Evolutionary conservation across 345 rosid genomes (phyloP).

Genomic region (Eucalyptus albens): DNA sequence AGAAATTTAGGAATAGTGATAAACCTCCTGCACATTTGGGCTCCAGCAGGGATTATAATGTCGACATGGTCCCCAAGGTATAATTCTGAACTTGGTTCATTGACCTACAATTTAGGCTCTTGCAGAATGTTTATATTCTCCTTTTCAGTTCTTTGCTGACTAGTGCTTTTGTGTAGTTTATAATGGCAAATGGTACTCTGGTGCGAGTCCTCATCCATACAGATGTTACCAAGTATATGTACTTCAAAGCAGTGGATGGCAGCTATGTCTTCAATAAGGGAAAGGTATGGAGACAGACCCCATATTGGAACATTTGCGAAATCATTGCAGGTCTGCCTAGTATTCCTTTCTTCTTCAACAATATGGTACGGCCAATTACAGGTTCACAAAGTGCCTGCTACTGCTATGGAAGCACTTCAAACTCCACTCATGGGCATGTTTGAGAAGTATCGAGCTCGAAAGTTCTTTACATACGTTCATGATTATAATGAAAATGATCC

Average conservation of each 20-base stretch:
- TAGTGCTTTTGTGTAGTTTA: constrained; percentile 38
- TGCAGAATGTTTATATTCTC: background rate
- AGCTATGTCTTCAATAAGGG: constrained; percentile 87
- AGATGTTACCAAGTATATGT: constrained; percentile 84
- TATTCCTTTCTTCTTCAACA: background rate
- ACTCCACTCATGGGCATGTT: constrained; percentile 98
- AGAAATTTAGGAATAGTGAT: constrained; percentile 81
- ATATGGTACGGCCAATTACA: background rate
- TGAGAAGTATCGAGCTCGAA: constrained; percentile 95
- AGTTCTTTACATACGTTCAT: constrained; percentile 85
- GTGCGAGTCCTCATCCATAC: constrained; percentile 98
- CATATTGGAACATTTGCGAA: background rate
- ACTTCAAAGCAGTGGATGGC: constrained; percentile 97
- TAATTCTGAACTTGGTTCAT: background rate
- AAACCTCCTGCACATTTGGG: constrained; percentile 91
- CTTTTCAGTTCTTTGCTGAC: background rate
- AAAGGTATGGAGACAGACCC: constrained; percentile 39
- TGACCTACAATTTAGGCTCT: background rate
- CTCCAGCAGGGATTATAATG: constrained; percentile 91
- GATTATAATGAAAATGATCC: constrained; percentile 76
- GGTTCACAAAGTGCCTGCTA: constrained; percentile 98
- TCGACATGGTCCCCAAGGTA: constrained; percentile 98
- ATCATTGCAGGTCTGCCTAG: background rate
- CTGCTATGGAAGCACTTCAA: constrained; percentile 88
- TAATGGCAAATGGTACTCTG: constrained; percentile 98